Base-by-base conservation (phyloP, 371 early-diverging fungal genomes). In the Mucor irregularis region DNA sequence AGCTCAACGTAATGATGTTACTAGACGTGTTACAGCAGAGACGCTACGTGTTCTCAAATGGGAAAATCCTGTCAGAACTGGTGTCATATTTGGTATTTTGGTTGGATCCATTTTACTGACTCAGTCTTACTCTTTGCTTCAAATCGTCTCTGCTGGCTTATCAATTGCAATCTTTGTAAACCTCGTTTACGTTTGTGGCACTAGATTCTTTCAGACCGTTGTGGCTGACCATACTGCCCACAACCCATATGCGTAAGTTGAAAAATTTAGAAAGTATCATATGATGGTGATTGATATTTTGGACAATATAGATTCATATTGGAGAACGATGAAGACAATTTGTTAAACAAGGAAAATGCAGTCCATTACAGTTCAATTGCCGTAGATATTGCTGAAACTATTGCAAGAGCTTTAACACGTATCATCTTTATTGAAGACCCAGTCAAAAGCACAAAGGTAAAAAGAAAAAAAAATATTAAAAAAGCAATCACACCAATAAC, bases 21-120 rank as follows among this genome's bases (percentile, higher is more conserved):
- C 43, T 4, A 22, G 14, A 42, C 31, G 43, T 4, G 43, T 49
- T 14, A 35, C 17, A 26, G 21, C 25, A 25, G 33, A 49, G 2
- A 28, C 28, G 17, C 16, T 49, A 16, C 34, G 31, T 14, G 25
- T 72, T 16, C 37, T 69, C 7, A 58, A 51, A 28, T 74, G 74
- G 74, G 51, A 70, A 24, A 61, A 66, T 5, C 74, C 74, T 22
- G 49, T 62, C 21, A 55, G 71, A 7, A 68, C 74, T 1, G 63
- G 49, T 2, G 44, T 54, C 1, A 38, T 55, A 4, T 43, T 74
- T 13, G 31, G 16, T 5, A 13, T 52, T 2, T 47, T 62, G 29
- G 19, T 64, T 14, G 53, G 54, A 2, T 37, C 44, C 2, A 56
- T 71, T 7, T 8, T 58, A 6, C 37, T 74, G 53, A 40, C 68